These are phyloP conservation scores for Cucumis melo DNA, from an alignment of 306 rosid species.

Conservation along the genomic window DNA sequence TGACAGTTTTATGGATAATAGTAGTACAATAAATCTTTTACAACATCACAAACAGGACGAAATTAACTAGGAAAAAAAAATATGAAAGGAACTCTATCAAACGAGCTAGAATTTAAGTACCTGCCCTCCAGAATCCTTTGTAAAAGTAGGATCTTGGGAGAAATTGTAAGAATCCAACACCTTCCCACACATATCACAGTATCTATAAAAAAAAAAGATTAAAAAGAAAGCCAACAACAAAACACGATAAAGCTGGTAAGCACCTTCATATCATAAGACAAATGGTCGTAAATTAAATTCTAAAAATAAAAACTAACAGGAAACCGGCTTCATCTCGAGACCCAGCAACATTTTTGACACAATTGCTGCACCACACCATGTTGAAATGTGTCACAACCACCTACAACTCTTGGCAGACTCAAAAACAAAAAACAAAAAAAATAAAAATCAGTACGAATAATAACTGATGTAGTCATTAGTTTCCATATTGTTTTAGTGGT, in stretches of 20 bases:
- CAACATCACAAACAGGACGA: neutral
- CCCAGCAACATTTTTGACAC: conserved; percentile 5
- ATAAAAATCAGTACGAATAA: neutral
- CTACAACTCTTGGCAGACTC: neutral
- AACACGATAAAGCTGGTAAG: neutral
- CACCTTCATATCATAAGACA: neutral
- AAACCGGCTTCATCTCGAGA: conserved; percentile 5
- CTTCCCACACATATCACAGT: conserved; percentile 15
- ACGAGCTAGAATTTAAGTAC: neutral
- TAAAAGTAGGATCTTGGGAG: conserved; percentile 12
- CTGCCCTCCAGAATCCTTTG: conserved; percentile 13
- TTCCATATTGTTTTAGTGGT: too few species aligned
- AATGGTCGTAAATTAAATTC: neutral
- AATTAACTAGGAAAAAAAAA: neutral
- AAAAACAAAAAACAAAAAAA: neutral
- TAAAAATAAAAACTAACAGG: neutral
- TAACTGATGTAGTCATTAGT: too few species aligned
- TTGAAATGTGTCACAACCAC: neutral
- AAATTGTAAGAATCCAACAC: conserved; percentile 10
- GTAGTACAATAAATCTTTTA: neutral
- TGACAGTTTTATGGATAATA: neutral
- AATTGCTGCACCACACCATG: conserved; percentile 10
- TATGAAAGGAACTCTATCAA: neutral
- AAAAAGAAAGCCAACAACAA: neutral
- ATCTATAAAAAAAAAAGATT: neutral